Conservation (phyloP, 495 filamentous ascomycete species). For the Rusavskia elegans region DNA sequence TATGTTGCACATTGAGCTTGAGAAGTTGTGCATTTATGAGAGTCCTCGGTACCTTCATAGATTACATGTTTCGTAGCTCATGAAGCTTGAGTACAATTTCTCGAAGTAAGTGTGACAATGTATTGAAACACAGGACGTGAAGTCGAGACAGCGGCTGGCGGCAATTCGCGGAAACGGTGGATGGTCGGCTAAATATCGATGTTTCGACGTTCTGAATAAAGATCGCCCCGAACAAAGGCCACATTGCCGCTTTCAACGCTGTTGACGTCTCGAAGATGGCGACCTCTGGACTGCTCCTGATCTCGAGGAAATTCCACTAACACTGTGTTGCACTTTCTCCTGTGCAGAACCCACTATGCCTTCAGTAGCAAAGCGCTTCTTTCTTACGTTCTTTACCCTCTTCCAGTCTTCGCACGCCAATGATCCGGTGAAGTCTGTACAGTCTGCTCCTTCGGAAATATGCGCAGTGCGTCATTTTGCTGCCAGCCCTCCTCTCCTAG, state of each 20-base stretch:
- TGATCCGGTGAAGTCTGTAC: conserved; percentile 22
- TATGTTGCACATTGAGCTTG: no score
- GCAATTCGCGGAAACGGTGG: background rate
- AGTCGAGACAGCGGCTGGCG: background rate
- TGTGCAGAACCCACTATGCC: conserved; percentile 31
- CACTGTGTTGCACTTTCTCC: no score
- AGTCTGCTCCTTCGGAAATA: conserved; percentile 30
- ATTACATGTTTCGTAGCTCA: no score
- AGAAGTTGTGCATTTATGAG: no score
- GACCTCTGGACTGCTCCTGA: no score
- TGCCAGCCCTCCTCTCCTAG: background rate
- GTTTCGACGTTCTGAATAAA: background rate
- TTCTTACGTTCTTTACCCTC: conserved; percentile 61
- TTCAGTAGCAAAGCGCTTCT: conserved; percentile 52
- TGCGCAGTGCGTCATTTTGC: conserved; percentile 46
- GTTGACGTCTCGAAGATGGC: no score
- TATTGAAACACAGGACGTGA: background rate
- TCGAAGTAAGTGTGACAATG: background rate
- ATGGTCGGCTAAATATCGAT: background rate
- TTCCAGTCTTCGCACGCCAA: conserved; percentile 34
- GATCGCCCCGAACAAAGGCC: background rate
- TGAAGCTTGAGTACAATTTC: background rate
- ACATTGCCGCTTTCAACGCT: no score
- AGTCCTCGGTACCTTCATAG: no score
- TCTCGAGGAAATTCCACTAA: no score